Evolutionary conservation across 2,329 filamentous ascomycete genomes (phyloP).

Genomic region (Cercospora canescens): DNA sequence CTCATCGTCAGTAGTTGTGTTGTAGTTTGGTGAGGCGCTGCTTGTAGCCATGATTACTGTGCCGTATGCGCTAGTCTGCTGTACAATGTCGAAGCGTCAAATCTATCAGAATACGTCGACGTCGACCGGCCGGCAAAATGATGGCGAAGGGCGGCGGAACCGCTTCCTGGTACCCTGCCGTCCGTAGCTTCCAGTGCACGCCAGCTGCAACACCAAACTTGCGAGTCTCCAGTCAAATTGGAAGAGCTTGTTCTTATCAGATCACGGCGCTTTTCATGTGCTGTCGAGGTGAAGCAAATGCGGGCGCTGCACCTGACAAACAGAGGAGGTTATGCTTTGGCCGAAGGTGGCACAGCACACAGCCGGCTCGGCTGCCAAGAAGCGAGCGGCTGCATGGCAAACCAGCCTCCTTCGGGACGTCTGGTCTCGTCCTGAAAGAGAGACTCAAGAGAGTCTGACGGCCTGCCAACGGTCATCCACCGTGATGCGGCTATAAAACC

Average conservation of each 20-base stretch:
- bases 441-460: too few species aligned
- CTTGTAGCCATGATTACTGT: neutral
- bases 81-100: neutral
- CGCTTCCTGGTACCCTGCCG: neutral
- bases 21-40: neutral
- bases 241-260: neutral
- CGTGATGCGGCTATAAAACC: neutral
- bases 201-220: neutral
- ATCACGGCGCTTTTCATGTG: neutral
- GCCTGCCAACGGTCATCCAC: neutral
- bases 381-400: neutral
- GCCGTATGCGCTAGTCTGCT: neutral
- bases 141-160: neutral
- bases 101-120: neutral
- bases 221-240: neutral
- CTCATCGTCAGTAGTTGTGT: slow-evolving; percentile 3
- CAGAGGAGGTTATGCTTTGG: neutral
- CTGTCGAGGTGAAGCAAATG: neutral
- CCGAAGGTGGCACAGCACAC: neutral
- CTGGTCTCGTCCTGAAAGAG: neutral
- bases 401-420: neutral
- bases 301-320: neutral
- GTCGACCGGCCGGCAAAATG: neutral
- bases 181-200: neutral
- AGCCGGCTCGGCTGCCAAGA: neutral